These are phyloP conservation scores for Coemansia sp. DNA, from an alignment of 192 early-diverging fungal species.

Conservation along the genomic window DNA sequence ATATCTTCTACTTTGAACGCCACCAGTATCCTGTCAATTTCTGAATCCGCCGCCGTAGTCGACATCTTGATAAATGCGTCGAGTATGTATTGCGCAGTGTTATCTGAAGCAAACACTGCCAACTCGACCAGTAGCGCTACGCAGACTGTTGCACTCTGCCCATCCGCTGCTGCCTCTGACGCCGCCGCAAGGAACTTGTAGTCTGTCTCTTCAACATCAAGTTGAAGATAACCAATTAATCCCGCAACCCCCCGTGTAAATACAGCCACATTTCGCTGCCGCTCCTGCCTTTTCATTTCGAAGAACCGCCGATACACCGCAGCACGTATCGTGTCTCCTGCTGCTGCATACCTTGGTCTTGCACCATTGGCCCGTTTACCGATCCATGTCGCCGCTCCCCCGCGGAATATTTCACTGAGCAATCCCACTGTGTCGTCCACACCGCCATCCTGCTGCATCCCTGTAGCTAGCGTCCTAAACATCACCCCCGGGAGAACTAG, in stretches of 20 bases:
- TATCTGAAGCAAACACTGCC: conserved; percentile 28
- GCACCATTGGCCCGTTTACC: conserved; percentile 6
- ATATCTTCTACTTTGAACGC: conserved; percentile 27
- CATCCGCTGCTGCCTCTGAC: conserved; percentile 1
- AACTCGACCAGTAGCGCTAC: conserved; percentile 30
- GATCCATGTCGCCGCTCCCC: conserved; percentile 32
- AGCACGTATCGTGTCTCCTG: conserved; percentile 23
- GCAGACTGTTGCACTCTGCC: conserved; percentile 6
- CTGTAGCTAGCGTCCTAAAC: conserved; percentile 22
- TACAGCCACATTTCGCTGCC: conserved; percentile 8
- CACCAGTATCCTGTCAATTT: conserved; percentile 32
- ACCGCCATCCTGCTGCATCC: not conserved
- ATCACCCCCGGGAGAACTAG: conserved; percentile 35
- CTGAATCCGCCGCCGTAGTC: not conserved
- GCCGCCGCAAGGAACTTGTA: conserved; percentile 17
- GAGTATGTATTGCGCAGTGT: conserved; percentile 12
- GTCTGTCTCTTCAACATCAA: conserved; percentile 21
- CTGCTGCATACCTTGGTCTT: conserved; percentile 25
- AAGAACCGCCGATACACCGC: conserved; percentile 15
- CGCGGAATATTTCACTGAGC: conserved; percentile 20
- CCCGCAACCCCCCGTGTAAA: conserved; percentile 30
- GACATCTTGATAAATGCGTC: conserved; percentile 9
- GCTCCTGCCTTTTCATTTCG: not conserved
- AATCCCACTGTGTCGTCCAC: conserved; percentile 12
- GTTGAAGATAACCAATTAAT: conserved; percentile 30